Conservation (phyloP, 2,329 filamentous ascomycete genomes). For the Hortaea werneckii region DNA sequence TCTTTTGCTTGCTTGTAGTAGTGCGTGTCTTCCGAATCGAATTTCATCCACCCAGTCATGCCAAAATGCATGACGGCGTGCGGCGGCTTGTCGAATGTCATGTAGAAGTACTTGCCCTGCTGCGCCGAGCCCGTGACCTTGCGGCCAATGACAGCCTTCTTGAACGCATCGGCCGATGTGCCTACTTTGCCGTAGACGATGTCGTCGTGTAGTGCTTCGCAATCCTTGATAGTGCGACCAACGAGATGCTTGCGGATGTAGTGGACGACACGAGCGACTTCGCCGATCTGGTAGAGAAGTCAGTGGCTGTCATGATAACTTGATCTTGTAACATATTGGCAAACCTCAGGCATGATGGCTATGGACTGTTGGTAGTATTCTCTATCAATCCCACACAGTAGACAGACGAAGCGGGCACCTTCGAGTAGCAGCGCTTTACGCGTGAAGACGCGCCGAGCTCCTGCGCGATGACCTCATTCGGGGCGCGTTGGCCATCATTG, state of each 20-base stretch:
- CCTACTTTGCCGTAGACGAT: constrained; percentile 89
- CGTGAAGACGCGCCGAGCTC: too few relatives aligned
- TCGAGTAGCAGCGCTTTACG: too few relatives aligned
- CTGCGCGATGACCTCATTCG: too few relatives aligned
- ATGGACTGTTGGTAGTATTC: too few relatives aligned
- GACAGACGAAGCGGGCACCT: too few relatives aligned
- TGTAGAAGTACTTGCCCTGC: constrained; percentile 96
- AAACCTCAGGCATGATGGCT: too few relatives aligned
- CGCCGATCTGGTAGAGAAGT: neutral
- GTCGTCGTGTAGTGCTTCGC: constrained; percentile 64
- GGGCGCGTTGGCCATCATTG: too few relatives aligned
- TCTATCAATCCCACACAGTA: too few relatives aligned
- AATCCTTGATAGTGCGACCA: constrained; percentile 64
- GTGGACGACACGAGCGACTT: constrained; percentile 74
- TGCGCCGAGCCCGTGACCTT: constrained; percentile 62
- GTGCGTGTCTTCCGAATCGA: constrained; percentile 64
- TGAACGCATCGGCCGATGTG: constrained; percentile 64
- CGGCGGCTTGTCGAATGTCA: constrained; percentile 66
- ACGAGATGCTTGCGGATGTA: constrained; percentile 73
- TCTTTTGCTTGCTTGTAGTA: constrained; percentile 62
- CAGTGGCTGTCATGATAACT: too few relatives aligned
- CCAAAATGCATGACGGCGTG: constrained; percentile 55
- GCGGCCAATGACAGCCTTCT: constrained; percentile 63
- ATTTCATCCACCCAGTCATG: constrained; percentile 73
- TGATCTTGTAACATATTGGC: too few relatives aligned